Percentiles rank a stretch among this genome's conserved stretches.
Evolutionary conservation across 163 green algal genomes (phyloP).

Genomic region (Scenedesmus sp.): DNA sequence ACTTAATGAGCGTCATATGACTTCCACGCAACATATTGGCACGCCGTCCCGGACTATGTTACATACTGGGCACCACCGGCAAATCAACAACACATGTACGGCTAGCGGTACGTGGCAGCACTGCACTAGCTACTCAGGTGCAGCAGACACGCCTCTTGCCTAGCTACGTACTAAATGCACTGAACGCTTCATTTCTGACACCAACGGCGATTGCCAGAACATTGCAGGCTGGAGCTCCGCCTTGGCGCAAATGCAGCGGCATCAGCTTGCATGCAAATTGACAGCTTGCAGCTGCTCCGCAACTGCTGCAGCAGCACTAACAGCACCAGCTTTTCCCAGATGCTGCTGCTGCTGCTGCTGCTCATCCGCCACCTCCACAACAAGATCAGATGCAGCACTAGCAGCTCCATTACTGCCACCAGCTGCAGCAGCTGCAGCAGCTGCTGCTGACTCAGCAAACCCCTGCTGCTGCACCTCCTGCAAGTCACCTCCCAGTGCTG

Average conservation of each 20-base stretch:
- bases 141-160: too few relatives aligned
- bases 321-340: neutral
- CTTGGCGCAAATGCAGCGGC: neutral
- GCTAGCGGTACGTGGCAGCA: too few relatives aligned
- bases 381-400: neutral
- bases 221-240: too few relatives aligned
- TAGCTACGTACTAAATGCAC: too few relatives aligned
- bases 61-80: too few relatives aligned
- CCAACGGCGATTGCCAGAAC: too few relatives aligned
- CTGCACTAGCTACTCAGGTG: too few relatives aligned
- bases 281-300: conserved; percentile 5
- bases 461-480: neutral
- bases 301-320: neutral
- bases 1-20: too few relatives aligned
- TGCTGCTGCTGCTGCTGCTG: neutral
- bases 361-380: conserved; percentile 12
- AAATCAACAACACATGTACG: too few relatives aligned
- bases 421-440: neutral
- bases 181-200: too few relatives aligned
- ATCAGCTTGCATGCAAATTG: neutral
- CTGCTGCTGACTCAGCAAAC: neutral
- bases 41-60: too few relatives aligned
- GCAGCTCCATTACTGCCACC: neutral
- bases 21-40: too few relatives aligned
- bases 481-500: neutral